Conservation (phyloP, 2,329 filamentous ascomycete genomes). For the Xylariaceae sp. region DNA sequence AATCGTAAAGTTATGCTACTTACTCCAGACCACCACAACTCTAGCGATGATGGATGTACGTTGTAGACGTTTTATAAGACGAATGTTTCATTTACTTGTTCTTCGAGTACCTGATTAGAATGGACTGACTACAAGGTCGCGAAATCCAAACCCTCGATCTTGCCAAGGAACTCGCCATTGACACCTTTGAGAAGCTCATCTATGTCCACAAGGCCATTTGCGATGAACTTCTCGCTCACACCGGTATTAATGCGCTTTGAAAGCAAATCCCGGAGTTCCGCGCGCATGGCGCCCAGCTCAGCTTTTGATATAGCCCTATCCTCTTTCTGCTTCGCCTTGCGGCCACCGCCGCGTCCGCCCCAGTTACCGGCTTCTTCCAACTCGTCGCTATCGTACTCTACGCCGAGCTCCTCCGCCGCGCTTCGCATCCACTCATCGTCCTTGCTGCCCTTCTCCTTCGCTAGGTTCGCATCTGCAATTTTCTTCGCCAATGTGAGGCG, state of each 20-base stretch:
- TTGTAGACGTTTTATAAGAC: not conserved
- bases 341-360: constrained; percentile 73
- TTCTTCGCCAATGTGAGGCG: constrained; percentile 83
- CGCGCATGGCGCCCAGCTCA: constrained; percentile 73
- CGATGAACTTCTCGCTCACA: constrained; percentile 86
- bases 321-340: constrained; percentile 77
- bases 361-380: constrained; percentile 70
- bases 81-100: not conserved
- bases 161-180: constrained; percentile 71
- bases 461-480: constrained; percentile 80
- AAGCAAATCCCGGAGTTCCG: constrained; percentile 75
- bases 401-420: constrained; percentile 89
- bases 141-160: constrained; percentile 51
- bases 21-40: too few relatives aligned
- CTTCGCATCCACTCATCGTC: constrained; percentile 85
- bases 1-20: too few relatives aligned
- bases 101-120: too few relatives aligned
- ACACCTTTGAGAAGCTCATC: constrained; percentile 71
- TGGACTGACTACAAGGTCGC: constrained; percentile 39
- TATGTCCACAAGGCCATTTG: constrained; percentile 83
- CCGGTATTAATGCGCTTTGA: constrained; percentile 81
- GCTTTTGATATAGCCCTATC: constrained; percentile 72
- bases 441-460: constrained; percentile 84
- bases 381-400: constrained; percentile 91
- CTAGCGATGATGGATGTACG: not conserved